Base-by-base conservation (phyloP, 2,329 filamentous ascomycete genomes). In the Rachicladosporium sp. region DNA sequence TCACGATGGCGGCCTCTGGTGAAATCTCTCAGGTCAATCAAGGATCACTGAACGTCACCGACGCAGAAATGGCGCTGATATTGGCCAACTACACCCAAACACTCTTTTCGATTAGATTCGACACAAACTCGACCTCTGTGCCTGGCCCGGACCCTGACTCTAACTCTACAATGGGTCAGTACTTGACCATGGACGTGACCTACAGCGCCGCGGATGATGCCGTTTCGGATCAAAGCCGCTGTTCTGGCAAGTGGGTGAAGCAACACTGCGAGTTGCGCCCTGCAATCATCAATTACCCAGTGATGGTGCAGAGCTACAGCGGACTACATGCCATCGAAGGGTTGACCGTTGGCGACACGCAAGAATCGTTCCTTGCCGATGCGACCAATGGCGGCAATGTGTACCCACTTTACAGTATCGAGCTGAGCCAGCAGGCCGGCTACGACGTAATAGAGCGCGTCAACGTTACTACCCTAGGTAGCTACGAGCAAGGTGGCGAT, bases 241-340 rank as follows among this genome's bases (percentile, higher is more conserved):
- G 39, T 11, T 30, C n/a, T 19, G 49, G 48, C 9, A 43, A 15
- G 4, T 10, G 37, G 2, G 43, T 41, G 27, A 37, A 12, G 9
- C 49, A 50, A 31, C 46, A 29, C 4, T 53, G 50, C 30, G 37
- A 38, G 2, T 43, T 53, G 2, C 40, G 48, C 6, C 49, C 50
- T 3, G 50, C 50, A 0, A 38, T 47, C n/a, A 37, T 52, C 36
- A 43, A 42, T 29, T 53, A 53, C 23, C 45, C 49, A 2, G 41
- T 48, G 10, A 40, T 37, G 37, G 43, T 50, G 10, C 35, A 44
- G 10, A 35, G 36, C 9, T 46, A 41, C 38, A 37, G 37, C 2
- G 43, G 46, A 34, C 12, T 23, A 10, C 38, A 47, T n/a, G 33
- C 41, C 11, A n/a, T 43, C 11, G 35, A 23, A 11, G 37, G 44